A percentile compares a stretch with the other conserved stretches of the same genome.
Evolutionary conservation across 495 filamentous ascomycete species (phyloP).

Genomic region (Aspergillus sclerotiicarbonarius): DNA sequence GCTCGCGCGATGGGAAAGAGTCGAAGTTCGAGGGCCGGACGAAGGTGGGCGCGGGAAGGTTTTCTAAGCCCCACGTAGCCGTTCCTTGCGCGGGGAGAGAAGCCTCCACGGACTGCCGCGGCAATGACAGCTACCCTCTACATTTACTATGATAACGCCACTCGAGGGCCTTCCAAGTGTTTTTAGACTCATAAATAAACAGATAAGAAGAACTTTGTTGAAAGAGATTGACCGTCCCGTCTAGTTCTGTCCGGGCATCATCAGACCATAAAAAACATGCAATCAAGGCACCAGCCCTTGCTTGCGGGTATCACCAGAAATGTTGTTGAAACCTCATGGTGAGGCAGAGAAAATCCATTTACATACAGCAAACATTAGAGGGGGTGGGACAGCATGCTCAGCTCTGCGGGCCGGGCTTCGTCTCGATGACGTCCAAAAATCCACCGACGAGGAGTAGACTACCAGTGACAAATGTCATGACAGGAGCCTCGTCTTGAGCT

Average conservation of each 20-base stretch:
- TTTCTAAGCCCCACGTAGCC: constrained; percentile 36
- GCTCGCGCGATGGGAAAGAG: constrained; percentile 15
- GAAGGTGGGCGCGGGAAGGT: constrained; percentile 19
- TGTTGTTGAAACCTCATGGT: constrained; percentile 20
- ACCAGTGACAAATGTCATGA: constrained; percentile 68
- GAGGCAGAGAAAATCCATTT: background rate
- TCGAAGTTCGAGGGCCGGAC: constrained; percentile 13
- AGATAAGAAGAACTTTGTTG: constrained; percentile 11
- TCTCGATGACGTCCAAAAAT: constrained; percentile 72
- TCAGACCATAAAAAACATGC: constrained; percentile 5
- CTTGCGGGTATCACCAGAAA: constrained; percentile 13
- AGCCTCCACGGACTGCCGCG: background rate
- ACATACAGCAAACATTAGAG: background rate
- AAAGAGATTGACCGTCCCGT: constrained; percentile 11
- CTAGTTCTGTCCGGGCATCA: background rate
- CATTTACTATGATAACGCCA: background rate
- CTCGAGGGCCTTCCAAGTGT: background rate
- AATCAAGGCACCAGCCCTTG: constrained; percentile 9
- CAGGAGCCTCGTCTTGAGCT: constrained; percentile 35
- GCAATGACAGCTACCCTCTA: background rate
- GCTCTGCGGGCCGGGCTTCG: constrained; percentile 33
- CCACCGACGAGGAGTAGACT: constrained; percentile 88
- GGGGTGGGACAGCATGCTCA: background rate
- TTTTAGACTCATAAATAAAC: background rate
- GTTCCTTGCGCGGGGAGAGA: constrained; percentile 2